Conservation (phyloP, 305 asterid species). For the Fraxinus xanthoxyloides region DNA sequence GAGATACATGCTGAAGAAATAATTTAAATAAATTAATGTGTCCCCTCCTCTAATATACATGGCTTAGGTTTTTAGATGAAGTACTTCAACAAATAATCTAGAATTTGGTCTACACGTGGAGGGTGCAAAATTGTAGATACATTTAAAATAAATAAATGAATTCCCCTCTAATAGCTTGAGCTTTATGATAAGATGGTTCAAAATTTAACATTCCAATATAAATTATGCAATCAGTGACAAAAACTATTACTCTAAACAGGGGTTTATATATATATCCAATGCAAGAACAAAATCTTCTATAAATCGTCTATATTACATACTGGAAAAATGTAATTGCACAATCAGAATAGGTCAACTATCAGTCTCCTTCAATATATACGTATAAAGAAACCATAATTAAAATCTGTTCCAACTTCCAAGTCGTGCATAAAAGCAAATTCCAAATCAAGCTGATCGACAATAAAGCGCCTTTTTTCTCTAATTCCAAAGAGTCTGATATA, state of each 20-base stretch:
- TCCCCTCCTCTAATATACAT: neutral
- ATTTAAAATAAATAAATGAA: neutral
- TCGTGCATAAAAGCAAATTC: neutral
- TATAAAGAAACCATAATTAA: neutral
- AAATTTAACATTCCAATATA: neutral
- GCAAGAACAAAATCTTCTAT: neutral
- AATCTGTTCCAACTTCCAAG: neutral
- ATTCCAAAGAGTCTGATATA: neutral
- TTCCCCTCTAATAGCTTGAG: neutral
- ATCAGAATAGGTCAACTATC: neutral
- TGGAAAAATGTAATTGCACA: neutral
- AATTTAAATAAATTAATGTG: neutral
- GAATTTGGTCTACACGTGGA: neutral
- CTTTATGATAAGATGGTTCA: neutral
- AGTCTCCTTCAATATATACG: neutral
- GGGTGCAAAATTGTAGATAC: neutral
- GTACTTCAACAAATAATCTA: neutral
- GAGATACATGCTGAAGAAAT: neutral
- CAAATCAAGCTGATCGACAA: neutral
- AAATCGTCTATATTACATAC: neutral
- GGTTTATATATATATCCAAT: neutral
- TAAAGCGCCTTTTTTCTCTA: neutral
- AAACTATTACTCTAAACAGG: neutral
- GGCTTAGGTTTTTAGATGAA: neutral
- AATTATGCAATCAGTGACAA: neutral